A percentile compares a stretch with the other conserved stretches of the same genome.
Evolutionary conservation across 441 rosid genomes (phyloP).

Genomic region (Gossypium schwendimanii): DNA sequence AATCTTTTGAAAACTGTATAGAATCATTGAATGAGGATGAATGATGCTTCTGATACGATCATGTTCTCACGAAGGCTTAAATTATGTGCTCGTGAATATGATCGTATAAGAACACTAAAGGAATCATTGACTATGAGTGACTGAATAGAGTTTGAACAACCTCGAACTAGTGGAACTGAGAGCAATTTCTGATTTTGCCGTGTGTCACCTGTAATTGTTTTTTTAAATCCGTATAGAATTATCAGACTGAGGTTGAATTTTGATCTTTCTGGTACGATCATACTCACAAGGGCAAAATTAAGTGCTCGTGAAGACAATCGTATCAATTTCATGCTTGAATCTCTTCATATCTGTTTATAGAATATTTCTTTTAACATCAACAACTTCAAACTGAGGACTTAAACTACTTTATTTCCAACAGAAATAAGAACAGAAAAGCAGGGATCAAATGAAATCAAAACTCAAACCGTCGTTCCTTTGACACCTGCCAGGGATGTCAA

Average conservation of each 20-base stretch:
- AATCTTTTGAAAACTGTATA: too few relatives aligned
- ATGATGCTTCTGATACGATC: too few relatives aligned
- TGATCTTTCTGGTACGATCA: not conserved
- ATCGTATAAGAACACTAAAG: not conserved
- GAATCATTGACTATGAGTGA: not conserved
- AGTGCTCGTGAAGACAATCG: not conserved
- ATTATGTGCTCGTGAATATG: too few relatives aligned
- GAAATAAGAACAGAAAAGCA: slow-evolving; percentile 20
- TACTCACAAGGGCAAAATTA: not conserved
- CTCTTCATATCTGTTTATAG: not conserved
- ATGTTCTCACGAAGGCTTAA: too few relatives aligned
- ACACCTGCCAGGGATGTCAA: slow-evolving; percentile 54
- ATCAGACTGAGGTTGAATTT: not conserved
- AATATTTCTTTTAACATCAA: not conserved
- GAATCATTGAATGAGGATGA: too few relatives aligned
- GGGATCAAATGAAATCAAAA: slow-evolving; percentile 30
- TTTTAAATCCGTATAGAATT: not conserved
- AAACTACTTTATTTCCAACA: slow-evolving; percentile 28
- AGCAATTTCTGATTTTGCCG: not conserved
- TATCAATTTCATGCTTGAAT: not conserved
- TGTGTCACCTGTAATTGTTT: not conserved
- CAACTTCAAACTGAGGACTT: slow-evolving; percentile 19
- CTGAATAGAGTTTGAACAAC: not conserved
- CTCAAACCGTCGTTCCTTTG: slow-evolving; percentile 23
- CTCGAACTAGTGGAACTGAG: not conserved